A percentile compares a stretch with the other conserved stretches of the same genome.
Evolutionary conservation across 768 basidiomycete species (phyloP).

Genomic region (Tulasnella sp.): DNA sequence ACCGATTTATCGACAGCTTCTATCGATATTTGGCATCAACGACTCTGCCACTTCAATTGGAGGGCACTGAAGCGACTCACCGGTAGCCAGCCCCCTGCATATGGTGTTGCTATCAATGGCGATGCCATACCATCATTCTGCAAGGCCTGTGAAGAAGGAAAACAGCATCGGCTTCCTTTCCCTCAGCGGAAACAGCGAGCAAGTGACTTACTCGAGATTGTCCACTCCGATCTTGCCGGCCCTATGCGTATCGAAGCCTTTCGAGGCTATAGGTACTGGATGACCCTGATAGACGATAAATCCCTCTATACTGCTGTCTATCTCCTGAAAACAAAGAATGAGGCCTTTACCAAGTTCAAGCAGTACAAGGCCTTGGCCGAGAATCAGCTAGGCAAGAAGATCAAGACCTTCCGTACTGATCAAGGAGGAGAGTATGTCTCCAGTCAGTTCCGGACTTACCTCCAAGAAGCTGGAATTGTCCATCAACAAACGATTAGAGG

Average conservation of each 20-base stretch:
- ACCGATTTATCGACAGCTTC: background rate
- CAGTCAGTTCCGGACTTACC: background rate
- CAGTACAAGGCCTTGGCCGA: background rate
- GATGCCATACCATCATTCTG: background rate
- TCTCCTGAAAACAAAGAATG: conserved; percentile 1
- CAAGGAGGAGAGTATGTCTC: conserved; percentile 17
- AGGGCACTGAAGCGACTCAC: background rate
- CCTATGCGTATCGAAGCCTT: background rate
- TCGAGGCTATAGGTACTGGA: conserved; percentile 13
- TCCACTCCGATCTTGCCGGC: conserved; percentile 13
- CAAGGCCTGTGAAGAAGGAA: conserved; percentile 4
- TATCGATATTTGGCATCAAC: conserved; percentile 5
- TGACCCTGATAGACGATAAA: conserved; percentile 13
- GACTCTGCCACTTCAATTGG: conserved; percentile 1
- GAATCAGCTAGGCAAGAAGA: conserved; percentile 4
- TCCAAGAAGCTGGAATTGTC: conserved; percentile 2
- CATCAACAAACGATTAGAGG: conserved; percentile 8
- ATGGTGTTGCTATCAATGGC: background rate
- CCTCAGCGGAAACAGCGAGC: conserved; percentile 4
- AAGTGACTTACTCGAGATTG: background rate
- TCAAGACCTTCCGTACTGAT: conserved; percentile 11
- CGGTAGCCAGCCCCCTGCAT: background rate
- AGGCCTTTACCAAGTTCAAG: conserved; percentile 12
- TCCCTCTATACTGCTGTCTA: background rate
- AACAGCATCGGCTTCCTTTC: conserved; percentile 2